Base-by-base conservation (phyloP, 768 basidiomycete species). In the Gymnopilus junonius region DNA sequence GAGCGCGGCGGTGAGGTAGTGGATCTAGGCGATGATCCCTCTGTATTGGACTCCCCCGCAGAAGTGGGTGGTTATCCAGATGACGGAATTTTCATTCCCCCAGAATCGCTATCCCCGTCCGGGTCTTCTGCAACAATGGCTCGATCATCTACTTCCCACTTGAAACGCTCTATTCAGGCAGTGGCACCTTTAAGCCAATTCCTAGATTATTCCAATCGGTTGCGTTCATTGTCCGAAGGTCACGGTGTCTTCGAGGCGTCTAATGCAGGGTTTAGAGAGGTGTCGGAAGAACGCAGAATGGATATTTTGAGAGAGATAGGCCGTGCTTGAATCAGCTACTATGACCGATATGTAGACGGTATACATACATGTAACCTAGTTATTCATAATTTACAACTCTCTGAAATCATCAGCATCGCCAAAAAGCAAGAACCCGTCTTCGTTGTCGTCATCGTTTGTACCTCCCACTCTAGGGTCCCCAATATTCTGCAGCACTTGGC, bases 261-360 rank as follows among this genome's bases (percentile, higher is more conserved):
- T 31, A 85, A 83, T 51, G 90, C 87, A n/a, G 93, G 93, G 15
- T 95, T 94, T 76, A 85, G 81, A 69, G 75, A 80, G 61, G 93
- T 94, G 1, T 81, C 84, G 21, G 81, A 86, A 54, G 67, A 78
- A 32, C 83, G 93, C 62, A 87, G 82, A 73, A 53, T 83, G 55
- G 92, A 93, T 68, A 94, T 95, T 62, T 74, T 95, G 60, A 82
- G 80, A 65, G 93, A 94, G 72, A 87, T 95, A 61, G 93, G 93
- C 14, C 83, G 91, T 27, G 89, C 86, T 40, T 93, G 75, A 77
- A 64, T 31, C 1, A 23, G 46, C 43, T 53, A 48, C 53, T 29
- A 40, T 25, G 11, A 6, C 1, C 20, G 32, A 53, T 23, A 57
- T 12, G 32, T 35, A 17, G 3, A 66, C 58, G 21, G 29, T 57